Conservation (phyloP, 2,329 filamentous ascomycete species). For the Phaeoacremonium minimum region DNA sequence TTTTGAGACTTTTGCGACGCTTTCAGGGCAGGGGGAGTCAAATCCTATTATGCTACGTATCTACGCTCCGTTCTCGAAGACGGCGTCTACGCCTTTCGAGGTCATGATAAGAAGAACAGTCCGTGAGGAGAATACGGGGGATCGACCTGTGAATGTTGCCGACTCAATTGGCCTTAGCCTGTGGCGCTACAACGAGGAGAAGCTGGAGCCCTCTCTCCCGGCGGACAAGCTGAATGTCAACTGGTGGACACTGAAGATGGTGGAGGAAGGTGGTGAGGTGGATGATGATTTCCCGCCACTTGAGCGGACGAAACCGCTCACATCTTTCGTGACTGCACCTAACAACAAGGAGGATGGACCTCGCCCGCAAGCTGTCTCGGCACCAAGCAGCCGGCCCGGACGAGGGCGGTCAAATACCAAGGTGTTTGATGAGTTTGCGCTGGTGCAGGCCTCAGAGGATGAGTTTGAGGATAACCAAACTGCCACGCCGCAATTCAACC, state of each 20-base stretch:
- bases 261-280: constrained; percentile 78
- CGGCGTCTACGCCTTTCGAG: constrained; percentile 62
- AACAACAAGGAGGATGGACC: constrained; percentile 11
- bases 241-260: constrained; percentile 78
- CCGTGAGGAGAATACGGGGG: constrained; percentile 60
- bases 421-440: constrained; percentile 77
- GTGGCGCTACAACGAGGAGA: constrained; percentile 75
- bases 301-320: constrained; percentile 68
- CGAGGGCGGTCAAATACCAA: constrained; percentile 65
- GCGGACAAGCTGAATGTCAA: constrained; percentile 71
- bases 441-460: constrained; percentile 66
- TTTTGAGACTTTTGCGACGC: constrained; percentile 70
- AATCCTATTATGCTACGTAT: constrained; percentile 74
- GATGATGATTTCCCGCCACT: constrained; percentile 82
- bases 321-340: constrained; percentile 48
- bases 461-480: constrained; percentile 67
- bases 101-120: constrained; percentile 67
- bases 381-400: constrained; percentile 68
- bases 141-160: constrained; percentile 65
- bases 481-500: constrained; percentile 62
- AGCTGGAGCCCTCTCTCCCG: constrained; percentile 62
- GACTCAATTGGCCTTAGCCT: constrained; percentile 79
- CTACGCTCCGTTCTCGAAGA: constrained; percentile 67
- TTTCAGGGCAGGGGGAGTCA: constrained; percentile 74
- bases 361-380: constrained; percentile 40